Conservation (phyloP, 139 green algal genomes). For the Chlamydomonas sp. region DNA sequence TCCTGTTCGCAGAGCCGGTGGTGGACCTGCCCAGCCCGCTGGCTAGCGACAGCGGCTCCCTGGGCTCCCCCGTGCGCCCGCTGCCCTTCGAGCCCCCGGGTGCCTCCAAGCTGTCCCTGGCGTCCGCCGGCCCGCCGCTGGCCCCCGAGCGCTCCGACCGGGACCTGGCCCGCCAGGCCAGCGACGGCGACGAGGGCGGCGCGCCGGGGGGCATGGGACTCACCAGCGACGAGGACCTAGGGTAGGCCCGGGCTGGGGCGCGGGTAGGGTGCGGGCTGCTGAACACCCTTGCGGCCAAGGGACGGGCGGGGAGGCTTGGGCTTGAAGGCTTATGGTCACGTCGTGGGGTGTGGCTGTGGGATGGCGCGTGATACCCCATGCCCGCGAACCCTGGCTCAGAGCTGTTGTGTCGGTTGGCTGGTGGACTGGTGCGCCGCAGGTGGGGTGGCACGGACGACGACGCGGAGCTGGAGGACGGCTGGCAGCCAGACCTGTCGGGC, state of each 20-base stretch:
- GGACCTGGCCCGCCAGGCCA: background rate
- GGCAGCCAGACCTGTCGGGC: slow-evolving; percentile 25
- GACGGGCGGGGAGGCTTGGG: no score
- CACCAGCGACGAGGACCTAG: slow-evolving; percentile 28
- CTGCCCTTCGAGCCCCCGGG: slow-evolving; percentile 17
- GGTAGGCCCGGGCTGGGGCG: background rate
- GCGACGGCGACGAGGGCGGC: background rate
- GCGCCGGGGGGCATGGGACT: background rate
- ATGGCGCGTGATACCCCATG: no score
- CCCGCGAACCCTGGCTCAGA: background rate
- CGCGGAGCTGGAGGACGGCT: slow-evolving; percentile 19
- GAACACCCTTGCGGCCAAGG: no score
- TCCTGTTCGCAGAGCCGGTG: background rate
- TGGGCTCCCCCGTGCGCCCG: background rate
- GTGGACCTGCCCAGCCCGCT: slow-evolving; percentile 37
- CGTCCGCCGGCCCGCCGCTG: background rate
- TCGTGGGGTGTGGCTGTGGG: no score
- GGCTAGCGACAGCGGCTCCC: slow-evolving; percentile 25
- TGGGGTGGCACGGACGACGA: slow-evolving; percentile 23
- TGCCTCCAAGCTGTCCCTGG: slow-evolving; percentile 8
- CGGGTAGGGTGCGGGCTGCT: no score
- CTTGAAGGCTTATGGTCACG: no score
- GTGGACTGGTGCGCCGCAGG: background rate
- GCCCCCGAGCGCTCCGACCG: slow-evolving; percentile 18
- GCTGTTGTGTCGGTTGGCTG: background rate